Evolutionary conservation across 2,329 filamentous ascomycete species (phyloP), one percentile per base, ranked within the genome.

Genomic region (Tolypocladium cylindrosporum): DNA sequence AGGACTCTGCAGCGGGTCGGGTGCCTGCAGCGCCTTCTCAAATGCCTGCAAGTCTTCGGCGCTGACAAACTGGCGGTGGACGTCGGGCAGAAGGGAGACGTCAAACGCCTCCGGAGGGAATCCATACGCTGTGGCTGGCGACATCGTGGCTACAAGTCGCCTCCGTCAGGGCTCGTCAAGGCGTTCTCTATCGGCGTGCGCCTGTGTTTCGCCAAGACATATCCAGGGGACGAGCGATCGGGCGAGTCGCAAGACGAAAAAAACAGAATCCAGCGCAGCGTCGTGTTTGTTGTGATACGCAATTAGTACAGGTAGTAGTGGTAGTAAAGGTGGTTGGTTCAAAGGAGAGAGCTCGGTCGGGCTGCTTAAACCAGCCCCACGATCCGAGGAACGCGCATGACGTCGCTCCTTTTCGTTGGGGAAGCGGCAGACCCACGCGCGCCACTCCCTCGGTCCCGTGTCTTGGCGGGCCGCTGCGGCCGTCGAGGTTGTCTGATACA

Each of bases 21-120:
- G 91, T 1, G 89, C 90, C n/a, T 85, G 82, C 10, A 97, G 81
- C 9, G 93, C 93, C 59, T 83, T 84, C 60, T 88, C 86, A 71
- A 97, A 97, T 57, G 88, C 86, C 42, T 82, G 78, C 39, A 96
- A 77, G 68, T 96, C 88, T 59, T 84, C 84, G 45, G 86, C 78
- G 51, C 82, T 74, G 64, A 95, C 78, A 69, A 97, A 97, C 58
- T 94, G 85, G 66, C 81, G 80, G 70, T 92, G 82, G 71, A 80
- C 84, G 72, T 96, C 91, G n/a, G 91, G 92, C 24, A 97, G 80
- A 42, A 75, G 77, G 19, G 79, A 79, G 60, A 81, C 77, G 71
- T 94, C 88, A 74, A 88, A 91, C 52, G 81, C 83, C 62, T 86
- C 79, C 45, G 77, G 69, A 6, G 80, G 77, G 67, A 85, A 86